Conservation (phyloP, 2,329 filamentous ascomycete genomes). For the Neonectria magnoliae region DNA sequence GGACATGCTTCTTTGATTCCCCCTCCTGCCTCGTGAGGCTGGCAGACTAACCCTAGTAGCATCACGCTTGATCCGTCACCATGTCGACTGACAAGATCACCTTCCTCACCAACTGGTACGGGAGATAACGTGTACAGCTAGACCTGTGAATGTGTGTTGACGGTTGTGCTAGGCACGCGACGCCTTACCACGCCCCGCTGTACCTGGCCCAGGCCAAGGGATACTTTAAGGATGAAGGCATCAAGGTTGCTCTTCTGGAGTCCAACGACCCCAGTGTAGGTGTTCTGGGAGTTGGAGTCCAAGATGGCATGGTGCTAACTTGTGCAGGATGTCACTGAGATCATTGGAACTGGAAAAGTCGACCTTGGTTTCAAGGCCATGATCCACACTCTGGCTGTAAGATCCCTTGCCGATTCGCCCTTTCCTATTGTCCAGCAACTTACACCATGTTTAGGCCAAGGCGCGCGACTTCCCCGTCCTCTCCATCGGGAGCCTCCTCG, state of each 20-base stretch:
- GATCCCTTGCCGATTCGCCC: slow-evolving; percentile 24
- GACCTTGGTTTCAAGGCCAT: slow-evolving; percentile 86
- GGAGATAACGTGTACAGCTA: slow-evolving; percentile 4
- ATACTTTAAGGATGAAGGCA: slow-evolving; percentile 78
- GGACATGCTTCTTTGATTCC: slow-evolving; percentile 78
- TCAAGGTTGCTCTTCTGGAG: slow-evolving; percentile 81
- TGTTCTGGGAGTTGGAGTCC: neutral
- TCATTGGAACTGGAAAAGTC: slow-evolving; percentile 79
- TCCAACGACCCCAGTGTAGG: slow-evolving; percentile 79
- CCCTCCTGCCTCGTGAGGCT: slow-evolving; percentile 41
- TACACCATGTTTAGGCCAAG: slow-evolving; percentile 65
- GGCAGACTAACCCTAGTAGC: slow-evolving; percentile 60
- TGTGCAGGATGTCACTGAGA: slow-evolving; percentile 79
- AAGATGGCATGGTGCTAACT: neutral
- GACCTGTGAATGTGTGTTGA: slow-evolving; percentile 40
- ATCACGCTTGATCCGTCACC: slow-evolving; percentile 55
- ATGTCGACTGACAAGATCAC: slow-evolving; percentile 89
- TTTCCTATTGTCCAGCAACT: neutral
- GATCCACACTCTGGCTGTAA: slow-evolving; percentile 81
- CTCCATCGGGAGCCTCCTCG: slow-evolving; percentile 78
- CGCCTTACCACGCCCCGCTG: slow-evolving; percentile 81
- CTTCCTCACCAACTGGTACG: slow-evolving; percentile 84
- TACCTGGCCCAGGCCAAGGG: slow-evolving; percentile 82
- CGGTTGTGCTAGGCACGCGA: slow-evolving; percentile 71
- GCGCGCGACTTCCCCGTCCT: slow-evolving; percentile 77